These are phyloP conservation scores for Picochlorum sp. DNA, from an alignment of 139 green algal species.

Conservation along the genomic window DNA sequence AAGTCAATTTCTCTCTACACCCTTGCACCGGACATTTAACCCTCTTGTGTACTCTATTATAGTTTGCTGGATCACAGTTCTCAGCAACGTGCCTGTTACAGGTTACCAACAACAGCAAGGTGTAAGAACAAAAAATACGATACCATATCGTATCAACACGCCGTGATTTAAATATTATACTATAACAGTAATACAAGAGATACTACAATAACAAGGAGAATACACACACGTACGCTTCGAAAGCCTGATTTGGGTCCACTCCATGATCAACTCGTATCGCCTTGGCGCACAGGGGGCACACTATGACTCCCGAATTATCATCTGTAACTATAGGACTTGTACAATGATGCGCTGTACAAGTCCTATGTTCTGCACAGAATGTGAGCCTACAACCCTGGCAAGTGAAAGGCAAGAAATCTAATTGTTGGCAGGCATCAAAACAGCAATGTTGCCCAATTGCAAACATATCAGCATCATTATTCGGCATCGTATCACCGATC, in stretches of 20 bases:
- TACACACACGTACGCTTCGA: neutral
- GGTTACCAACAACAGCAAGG: neutral
- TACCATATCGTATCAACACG: neutral
- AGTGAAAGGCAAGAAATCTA: conserved; percentile 70
- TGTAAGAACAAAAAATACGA: neutral
- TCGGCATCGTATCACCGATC: no score
- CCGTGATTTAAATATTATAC: neutral
- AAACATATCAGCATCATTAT: conserved; percentile 33
- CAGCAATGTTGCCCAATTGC: conserved; percentile 42
- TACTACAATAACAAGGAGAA: no score
- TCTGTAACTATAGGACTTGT: neutral
- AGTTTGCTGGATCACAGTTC: conserved; percentile 63
- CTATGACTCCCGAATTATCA: conserved; percentile 25
- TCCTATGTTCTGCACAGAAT: conserved; percentile 60
- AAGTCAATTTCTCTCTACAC: conserved; percentile 62
- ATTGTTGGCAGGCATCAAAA: conserved; percentile 34
- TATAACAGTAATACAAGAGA: no score
- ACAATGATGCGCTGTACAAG: conserved; percentile 40
- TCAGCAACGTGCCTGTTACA: no score
- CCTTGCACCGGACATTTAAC: conserved; percentile 33
- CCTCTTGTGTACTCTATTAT: conserved; percentile 52
- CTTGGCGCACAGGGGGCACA: conserved; percentile 64
- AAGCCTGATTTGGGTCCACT: conserved; percentile 2
- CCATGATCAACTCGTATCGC: conserved; percentile 7
- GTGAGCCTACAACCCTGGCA: conserved; percentile 38